A percentile compares a stretch with the other conserved stretches of the same genome.
Conservation (phyloP, 1,139 yeast genomes). For the Candida sanyaensis region DNA sequence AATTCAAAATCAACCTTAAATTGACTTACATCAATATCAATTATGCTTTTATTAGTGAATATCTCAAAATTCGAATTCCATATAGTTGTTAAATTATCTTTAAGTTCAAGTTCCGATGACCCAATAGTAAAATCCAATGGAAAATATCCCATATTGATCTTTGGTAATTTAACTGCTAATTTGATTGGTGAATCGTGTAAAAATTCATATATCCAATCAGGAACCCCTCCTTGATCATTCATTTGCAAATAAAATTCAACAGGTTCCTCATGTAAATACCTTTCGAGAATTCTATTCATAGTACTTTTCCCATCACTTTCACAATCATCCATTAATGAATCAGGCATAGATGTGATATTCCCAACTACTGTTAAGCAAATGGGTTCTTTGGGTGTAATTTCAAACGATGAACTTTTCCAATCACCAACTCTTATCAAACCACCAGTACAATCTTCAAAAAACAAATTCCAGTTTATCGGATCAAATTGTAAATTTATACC, state of each 20-base stretch:
- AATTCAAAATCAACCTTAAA: conserved; percentile 17
- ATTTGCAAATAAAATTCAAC: conserved; percentile 23
- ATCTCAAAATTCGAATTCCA: conserved; percentile 3
- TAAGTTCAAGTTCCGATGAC: conserved; percentile 14
- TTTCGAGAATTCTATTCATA: conserved; percentile 23
- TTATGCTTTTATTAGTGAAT: conserved; percentile 12
- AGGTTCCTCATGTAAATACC: conserved; percentile 21
- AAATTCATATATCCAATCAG: conserved; percentile 28
- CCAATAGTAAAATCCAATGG: conserved; percentile 3
- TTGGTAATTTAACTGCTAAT: conserved; percentile 12
- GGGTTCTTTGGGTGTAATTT: conserved; percentile 19
- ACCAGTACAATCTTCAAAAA: conserved; percentile 25
- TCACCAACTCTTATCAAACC: conserved; percentile 23
- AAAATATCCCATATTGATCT: background rate
- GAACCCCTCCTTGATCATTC: conserved; percentile 19
- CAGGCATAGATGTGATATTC: conserved; percentile 19
- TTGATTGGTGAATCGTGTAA: conserved; percentile 12
- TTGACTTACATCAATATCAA: conserved; percentile 19
- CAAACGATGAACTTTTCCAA: conserved; percentile 22
- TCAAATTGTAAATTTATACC: conserved; percentile 22
- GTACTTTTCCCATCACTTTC: conserved; percentile 22
- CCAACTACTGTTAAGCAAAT: conserved; percentile 15
- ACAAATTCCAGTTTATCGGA: conserved; percentile 30
- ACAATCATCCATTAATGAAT: conserved; percentile 21
- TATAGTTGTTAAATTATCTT: conserved; percentile 15